phyloP scores from a whole-genome alignment of 2,329 filamentous ascomycete genomes.

The Penicillium sp. region DNA sequence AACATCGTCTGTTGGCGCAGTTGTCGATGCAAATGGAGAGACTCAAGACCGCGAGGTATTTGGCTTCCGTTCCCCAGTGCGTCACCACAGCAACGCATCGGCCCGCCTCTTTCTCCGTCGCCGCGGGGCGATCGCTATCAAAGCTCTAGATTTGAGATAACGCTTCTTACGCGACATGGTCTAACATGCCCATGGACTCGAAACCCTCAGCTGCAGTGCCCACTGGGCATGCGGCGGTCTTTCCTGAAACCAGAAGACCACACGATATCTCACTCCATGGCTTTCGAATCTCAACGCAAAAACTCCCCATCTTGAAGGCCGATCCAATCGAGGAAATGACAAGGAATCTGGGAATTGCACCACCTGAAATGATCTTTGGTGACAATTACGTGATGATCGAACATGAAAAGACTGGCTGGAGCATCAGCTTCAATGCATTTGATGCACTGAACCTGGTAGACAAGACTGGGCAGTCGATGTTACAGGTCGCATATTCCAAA shows the following conservation, averaged over 20 bases:
- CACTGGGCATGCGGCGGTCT: conserved; percentile 55
- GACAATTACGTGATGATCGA: conserved; percentile 80
- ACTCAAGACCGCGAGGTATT: conserved; percentile 20
- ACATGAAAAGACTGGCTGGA: conserved; percentile 73
- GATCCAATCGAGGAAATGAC: conserved; percentile 85
- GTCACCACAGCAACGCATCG: conserved; percentile 28
- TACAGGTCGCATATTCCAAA: conserved; percentile 87
- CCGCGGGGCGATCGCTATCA: conserved; percentile 32
- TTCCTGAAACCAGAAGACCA: conserved; percentile 45
- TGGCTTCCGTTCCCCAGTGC: conserved; percentile 9
- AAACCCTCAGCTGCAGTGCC: conserved; percentile 17
- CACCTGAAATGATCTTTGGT: conserved; percentile 99
- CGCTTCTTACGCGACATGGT: conserved; percentile 12
- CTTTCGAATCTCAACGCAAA: conserved; percentile 77
- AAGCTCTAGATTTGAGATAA: conserved; percentile 12
- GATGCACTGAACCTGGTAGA: conserved; percentile 88
- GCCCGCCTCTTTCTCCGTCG: conserved; percentile 34
- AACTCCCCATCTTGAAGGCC: conserved; percentile 91
- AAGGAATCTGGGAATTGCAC: conserved; percentile 72
- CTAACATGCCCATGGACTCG: conserved; percentile 16
- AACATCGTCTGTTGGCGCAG: conserved; percentile 12
- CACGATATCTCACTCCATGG: conserved; percentile 61
- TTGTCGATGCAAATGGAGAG: conserved; percentile 13
- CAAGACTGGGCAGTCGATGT: conserved; percentile 86
- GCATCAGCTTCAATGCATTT: conserved; percentile 75